These are phyloP conservation scores for Arthrobotrys megalospora DNA, from an alignment of 2,329 filamentous ascomycete species.

Conservation along the genomic window DNA sequence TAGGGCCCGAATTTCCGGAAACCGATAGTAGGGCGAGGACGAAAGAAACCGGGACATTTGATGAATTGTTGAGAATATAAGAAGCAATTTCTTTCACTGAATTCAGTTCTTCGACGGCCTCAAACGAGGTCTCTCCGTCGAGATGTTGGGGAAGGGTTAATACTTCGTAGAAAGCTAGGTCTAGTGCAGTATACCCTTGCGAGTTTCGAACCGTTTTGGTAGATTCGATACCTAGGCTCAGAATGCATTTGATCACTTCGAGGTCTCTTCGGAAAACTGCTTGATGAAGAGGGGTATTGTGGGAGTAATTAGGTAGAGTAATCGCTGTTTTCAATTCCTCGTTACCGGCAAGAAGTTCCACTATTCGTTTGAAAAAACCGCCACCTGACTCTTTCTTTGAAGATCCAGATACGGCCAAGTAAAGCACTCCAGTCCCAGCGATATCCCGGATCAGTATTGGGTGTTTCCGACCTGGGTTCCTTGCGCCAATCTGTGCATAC, in stretches of 20 bases:
- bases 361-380: not conserved
- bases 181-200: not conserved
- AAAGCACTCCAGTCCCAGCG: not conserved
- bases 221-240: not conserved
- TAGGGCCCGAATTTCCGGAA: not conserved
- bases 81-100: not conserved
- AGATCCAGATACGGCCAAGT: not conserved
- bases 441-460: not conserved
- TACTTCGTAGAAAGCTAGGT: not conserved
- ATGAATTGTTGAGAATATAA: not conserved
- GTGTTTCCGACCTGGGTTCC: not conserved
- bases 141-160: too few species aligned
- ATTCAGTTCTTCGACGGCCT: not conserved
- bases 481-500: slow-evolving; percentile 3
- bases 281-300: not conserved
- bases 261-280: not conserved
- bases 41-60: not conserved
- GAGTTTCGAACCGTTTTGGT: not conserved
- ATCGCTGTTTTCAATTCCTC: not conserved
- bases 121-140: too few species aligned
- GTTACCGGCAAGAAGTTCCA: not conserved
- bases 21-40: not conserved
- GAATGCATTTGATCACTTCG: not conserved
- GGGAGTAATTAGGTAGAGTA: not conserved
- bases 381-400: not conserved